Percentiles rank a stretch among this genome's conserved stretches.
Evolutionary conservation across 192 early-diverging fungal species (phyloP).

Genomic region (Chytriomyces confervae): DNA sequence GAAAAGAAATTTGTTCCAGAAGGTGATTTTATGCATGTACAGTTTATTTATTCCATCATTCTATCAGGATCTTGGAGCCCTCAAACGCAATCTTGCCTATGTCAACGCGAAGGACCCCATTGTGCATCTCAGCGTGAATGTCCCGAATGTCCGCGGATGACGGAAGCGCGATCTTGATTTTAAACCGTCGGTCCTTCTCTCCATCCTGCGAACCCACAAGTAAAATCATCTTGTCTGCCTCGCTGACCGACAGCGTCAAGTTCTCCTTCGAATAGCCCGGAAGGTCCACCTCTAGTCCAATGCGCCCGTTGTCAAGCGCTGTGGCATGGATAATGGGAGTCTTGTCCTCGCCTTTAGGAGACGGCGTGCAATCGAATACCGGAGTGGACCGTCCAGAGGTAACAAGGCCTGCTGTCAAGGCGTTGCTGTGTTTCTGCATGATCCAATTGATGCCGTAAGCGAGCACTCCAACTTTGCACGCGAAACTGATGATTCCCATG

Average conservation of each 20-base stretch:
- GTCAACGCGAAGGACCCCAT: slow-evolving; percentile 18
- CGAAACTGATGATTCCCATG: slow-evolving; percentile 27
- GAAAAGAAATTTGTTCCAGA: background rate
- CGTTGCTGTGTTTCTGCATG: background rate
- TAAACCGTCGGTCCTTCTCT: background rate
- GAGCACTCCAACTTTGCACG: slow-evolving; percentile 9
- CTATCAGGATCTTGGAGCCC: slow-evolving; percentile 11
- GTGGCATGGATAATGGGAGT: slow-evolving; percentile 19
- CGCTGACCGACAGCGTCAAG: background rate
- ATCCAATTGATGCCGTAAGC: slow-evolving; percentile 19
- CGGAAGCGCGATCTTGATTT: slow-evolving; percentile 19
- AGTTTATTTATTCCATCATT: slow-evolving; percentile 3
- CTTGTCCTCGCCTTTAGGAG: too few relatives aligned
- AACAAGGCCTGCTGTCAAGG: background rate
- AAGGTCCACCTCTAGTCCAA: slow-evolving; percentile 19
- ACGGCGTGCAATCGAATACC: background rate
- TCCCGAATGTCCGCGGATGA: slow-evolving; percentile 4
- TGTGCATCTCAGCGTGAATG: slow-evolving; percentile 24
- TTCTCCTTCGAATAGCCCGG: slow-evolving; percentile 10
- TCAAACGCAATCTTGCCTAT: slow-evolving; percentile 15
- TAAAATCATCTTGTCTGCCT: slow-evolving; percentile 5
- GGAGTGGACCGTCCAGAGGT: background rate
- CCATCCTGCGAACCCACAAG: background rate
- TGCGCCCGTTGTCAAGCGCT: slow-evolving; percentile 15
- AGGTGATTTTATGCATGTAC: background rate